phyloP scores from a whole-genome alignment of 1,139 yeast genomes.

The Blastobotrys serpentis region DNA sequence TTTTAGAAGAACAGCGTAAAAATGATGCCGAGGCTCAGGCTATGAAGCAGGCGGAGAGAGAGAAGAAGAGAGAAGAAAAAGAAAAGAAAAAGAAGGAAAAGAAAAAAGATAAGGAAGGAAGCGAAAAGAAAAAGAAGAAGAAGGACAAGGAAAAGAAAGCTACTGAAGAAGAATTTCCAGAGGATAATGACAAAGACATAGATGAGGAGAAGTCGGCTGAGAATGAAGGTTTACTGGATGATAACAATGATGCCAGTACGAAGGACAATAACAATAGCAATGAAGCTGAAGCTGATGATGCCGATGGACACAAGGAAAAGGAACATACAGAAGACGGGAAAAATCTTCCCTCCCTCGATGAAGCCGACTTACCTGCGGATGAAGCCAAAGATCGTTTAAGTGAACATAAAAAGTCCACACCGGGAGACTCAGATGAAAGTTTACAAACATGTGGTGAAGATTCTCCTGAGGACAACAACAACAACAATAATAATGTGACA shows the following conservation, averaged over 20 bases:
- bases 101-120: constrained; percentile 33
- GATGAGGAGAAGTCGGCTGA: constrained; percentile 13
- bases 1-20: constrained; percentile 35
- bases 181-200: constrained; percentile 13
- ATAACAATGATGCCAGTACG: constrained; percentile 5
- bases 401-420: too few species aligned
- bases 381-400: too few species aligned
- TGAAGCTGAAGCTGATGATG: constrained; percentile 5
- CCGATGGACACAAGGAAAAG: background rate
- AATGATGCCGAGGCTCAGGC: constrained; percentile 33
- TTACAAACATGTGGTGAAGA: too few species aligned
- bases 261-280: constrained; percentile 7
- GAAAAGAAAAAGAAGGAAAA: constrained; percentile 19
- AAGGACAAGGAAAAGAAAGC: constrained; percentile 14
- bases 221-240: background rate
- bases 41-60: constrained; percentile 23
- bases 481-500: background rate
- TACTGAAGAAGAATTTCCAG: constrained; percentile 13
- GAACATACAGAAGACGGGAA: background rate
- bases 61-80: constrained; percentile 22
- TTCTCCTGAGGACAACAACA: too few species aligned
- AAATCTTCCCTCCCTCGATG: too few species aligned
- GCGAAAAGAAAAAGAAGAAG: constrained; percentile 33
- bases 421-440: too few species aligned
- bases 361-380: too few species aligned